Conservation (phyloP, 768 basidiomycete genomes). For the Russula sp. region DNA sequence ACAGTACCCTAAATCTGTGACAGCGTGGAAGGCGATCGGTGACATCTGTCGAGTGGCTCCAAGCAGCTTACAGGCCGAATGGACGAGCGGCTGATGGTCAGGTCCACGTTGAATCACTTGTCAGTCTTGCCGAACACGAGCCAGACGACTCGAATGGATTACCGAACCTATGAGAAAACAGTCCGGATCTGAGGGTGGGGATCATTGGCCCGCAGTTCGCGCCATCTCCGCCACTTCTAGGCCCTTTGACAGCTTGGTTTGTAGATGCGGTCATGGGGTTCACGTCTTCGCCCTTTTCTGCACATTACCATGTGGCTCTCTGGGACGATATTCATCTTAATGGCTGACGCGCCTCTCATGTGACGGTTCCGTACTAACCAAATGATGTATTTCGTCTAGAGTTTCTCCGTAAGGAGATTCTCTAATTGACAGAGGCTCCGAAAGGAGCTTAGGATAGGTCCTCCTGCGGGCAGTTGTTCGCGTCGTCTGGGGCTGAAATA, state of each 20-base stretch:
- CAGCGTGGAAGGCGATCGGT: background rate
- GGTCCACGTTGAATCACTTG: background rate
- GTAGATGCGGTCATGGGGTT: background rate
- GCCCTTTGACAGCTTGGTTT: background rate
- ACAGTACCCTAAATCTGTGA: background rate
- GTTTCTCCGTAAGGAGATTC: background rate
- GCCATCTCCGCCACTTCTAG: background rate
- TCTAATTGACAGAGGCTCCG: constrained; percentile 1
- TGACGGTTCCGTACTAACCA: background rate
- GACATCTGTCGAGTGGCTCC: no score
- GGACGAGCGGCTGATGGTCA: background rate
- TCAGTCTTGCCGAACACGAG: background rate
- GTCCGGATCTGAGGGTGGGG: background rate
- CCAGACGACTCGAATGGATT: background rate
- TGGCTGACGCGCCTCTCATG: background rate
- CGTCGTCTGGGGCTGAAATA: background rate
- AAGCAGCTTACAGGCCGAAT: background rate
- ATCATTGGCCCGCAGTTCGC: background rate
- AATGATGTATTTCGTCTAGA: background rate
- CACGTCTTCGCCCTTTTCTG: background rate
- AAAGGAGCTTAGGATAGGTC: constrained; percentile 9
- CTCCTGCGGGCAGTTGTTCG: background rate
- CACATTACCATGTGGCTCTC: constrained; percentile 1
- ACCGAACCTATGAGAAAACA: background rate
- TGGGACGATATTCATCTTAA: background rate